These are phyloP conservation scores for Stylonectria norvegica DNA, from an alignment of 2,329 filamentous ascomycete genomes.

Conservation along the genomic window DNA sequence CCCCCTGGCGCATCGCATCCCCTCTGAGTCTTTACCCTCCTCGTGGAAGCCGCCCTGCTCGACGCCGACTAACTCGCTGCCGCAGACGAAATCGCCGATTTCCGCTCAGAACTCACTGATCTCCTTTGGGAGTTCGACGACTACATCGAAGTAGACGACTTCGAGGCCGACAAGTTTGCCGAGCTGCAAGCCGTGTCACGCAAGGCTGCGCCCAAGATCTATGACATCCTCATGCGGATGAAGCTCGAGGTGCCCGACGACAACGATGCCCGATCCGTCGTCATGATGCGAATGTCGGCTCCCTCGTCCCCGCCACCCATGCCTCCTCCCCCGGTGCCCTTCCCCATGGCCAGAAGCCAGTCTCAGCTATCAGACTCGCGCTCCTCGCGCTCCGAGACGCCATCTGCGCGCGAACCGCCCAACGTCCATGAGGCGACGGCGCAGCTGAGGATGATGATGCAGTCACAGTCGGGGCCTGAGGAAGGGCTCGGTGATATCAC, in stretches of 20 bases:
- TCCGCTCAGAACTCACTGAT: slow-evolving; percentile 46
- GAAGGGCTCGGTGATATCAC: slow-evolving; percentile 20
- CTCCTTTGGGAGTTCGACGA: slow-evolving; percentile 58
- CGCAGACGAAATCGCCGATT: slow-evolving; percentile 48
- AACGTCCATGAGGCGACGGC: slow-evolving; percentile 29
- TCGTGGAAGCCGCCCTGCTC: slow-evolving; percentile 2
- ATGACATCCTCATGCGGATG: slow-evolving; percentile 52
- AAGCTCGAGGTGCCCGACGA: slow-evolving; percentile 41
- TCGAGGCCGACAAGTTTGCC: slow-evolving; percentile 48
- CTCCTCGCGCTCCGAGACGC: slow-evolving; percentile 12
- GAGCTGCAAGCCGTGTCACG: slow-evolving; percentile 47
- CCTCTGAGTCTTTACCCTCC: neutral
- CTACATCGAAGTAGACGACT: slow-evolving; percentile 46
- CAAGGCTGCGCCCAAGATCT: slow-evolving; percentile 46
- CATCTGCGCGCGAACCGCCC: slow-evolving; percentile 12
- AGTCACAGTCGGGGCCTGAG: slow-evolving; percentile 25
- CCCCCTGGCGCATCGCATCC: neutral
- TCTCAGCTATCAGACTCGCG: slow-evolving; percentile 2
- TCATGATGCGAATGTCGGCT: slow-evolving; percentile 29
- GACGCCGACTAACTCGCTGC: slow-evolving; percentile 11
- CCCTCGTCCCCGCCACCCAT: slow-evolving; percentile 25
- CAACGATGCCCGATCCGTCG: slow-evolving; percentile 26
- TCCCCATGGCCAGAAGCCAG: slow-evolving; percentile 12
- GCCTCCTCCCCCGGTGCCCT: slow-evolving; percentile 23
- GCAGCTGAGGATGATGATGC: slow-evolving; percentile 28